phyloP scores from a whole-genome alignment of 2,329 filamentous ascomycete genomes.

The Onygenales sp. region DNA sequence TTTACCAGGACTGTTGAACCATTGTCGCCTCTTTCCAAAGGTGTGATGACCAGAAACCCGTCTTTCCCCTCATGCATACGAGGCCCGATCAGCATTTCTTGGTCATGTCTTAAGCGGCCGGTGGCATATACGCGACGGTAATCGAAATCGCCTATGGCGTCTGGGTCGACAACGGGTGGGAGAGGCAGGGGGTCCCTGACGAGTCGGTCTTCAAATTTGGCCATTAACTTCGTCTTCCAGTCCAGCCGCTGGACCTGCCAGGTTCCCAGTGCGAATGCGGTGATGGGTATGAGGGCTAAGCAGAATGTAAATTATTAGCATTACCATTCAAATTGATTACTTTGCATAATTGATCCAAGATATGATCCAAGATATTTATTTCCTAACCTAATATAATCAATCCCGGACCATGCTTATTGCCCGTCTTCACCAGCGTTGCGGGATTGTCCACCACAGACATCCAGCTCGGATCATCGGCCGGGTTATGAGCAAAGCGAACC shows the following conservation, averaged over 20 bases:
- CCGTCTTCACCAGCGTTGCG: conserved; percentile 65
- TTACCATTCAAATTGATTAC: not conserved
- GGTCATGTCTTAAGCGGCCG: conserved; percentile 71
- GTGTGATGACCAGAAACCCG: conserved; percentile 86
- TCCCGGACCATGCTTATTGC: conserved; percentile 67
- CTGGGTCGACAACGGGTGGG: conserved; percentile 70
- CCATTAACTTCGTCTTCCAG: conserved; percentile 90
- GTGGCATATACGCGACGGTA: conserved; percentile 72
- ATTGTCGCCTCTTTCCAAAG: conserved; percentile 59
- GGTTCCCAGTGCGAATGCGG: conserved; percentile 78
- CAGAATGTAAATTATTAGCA: not conserved
- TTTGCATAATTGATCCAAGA: not conserved
- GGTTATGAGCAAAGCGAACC: conserved; percentile 37
- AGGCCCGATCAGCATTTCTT: conserved; percentile 93
- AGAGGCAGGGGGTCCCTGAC: conserved; percentile 77
- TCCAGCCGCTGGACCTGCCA: conserved; percentile 92
- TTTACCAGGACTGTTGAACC: conserved; percentile 72
- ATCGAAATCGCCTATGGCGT: conserved; percentile 80
- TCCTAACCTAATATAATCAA: conserved; percentile 59
- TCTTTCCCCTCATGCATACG: conserved; percentile 81
- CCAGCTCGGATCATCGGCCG: conserved; percentile 69
- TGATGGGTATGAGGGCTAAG: conserved; percentile 72
- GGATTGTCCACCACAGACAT: conserved; percentile 81
- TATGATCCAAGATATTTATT: not conserved
- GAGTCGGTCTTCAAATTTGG: conserved; percentile 84